phyloP scores from a whole-genome alignment of 192 early-diverging fungal genomes.

The Gamsiella multidivaricata region DNA sequence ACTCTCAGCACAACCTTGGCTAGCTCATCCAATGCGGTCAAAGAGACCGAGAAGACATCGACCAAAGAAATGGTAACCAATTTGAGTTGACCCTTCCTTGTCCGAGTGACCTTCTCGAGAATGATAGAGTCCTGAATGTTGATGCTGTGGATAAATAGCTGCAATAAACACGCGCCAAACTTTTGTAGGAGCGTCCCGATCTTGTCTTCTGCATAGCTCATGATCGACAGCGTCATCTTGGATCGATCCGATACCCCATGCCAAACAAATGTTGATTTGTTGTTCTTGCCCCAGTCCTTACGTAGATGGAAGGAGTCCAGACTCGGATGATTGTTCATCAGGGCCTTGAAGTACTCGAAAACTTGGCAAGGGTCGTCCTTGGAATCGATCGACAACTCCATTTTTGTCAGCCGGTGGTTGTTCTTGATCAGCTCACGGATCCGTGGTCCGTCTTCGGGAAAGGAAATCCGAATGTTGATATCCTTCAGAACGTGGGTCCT shows the following conservation, averaged over 20 bases:
- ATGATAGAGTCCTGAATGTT: slow-evolving; percentile 28
- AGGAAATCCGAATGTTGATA: slow-evolving; percentile 27
- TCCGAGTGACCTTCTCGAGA: slow-evolving; percentile 31
- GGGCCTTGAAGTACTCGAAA: slow-evolving; percentile 44
- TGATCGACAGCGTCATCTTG: slow-evolving; percentile 38
- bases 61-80: slow-evolving; percentile 15
- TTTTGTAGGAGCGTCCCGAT: slow-evolving; percentile 42
- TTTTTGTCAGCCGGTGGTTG: slow-evolving; percentile 13
- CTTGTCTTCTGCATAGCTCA: slow-evolving; percentile 36
- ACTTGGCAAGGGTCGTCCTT: slow-evolving; percentile 39
- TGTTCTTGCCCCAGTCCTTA: slow-evolving; percentile 21
- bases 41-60: slow-evolving; percentile 15
- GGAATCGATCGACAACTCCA: slow-evolving; percentile 20
- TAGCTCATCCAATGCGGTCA: slow-evolving; percentile 18
- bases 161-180: slow-evolving; percentile 28
- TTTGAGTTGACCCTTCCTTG: slow-evolving; percentile 37
- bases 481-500: slow-evolving; percentile 22
- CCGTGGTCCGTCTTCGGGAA: slow-evolving; percentile 34
- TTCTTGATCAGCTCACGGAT: slow-evolving; percentile 47
- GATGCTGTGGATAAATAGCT: slow-evolving; percentile 25
- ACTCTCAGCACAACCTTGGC: slow-evolving; percentile 22
- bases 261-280: slow-evolving; percentile 32
- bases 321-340: slow-evolving; percentile 27
- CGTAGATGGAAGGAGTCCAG: slow-evolving; percentile 22
- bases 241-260: slow-evolving; percentile 30